Percentiles rank a stretch among this genome's conserved stretches.
phyloP scores from a whole-genome alignment of 257 asterid genomes.

The Solanum piurae region DNA sequence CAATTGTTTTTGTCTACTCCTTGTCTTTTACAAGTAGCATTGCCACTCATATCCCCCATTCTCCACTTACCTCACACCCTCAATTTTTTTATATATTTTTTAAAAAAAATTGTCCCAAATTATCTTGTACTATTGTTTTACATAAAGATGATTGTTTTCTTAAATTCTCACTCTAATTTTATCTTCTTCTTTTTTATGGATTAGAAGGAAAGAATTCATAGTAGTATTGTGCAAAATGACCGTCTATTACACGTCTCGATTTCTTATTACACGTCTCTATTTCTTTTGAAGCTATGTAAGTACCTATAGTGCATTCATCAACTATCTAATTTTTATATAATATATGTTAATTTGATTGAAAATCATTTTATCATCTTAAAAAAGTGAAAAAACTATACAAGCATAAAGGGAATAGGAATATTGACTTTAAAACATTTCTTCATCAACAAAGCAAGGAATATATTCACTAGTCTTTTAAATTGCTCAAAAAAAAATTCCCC shows the following conservation, averaged over 20 bases:
- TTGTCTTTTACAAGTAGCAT: constrained; percentile 18
- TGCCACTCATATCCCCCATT: constrained; percentile 14
- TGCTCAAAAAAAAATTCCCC: neutral
- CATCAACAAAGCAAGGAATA: neutral
- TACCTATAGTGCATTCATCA: neutral
- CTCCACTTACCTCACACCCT: neutral
- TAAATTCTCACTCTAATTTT: neutral
- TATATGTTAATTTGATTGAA: neutral
- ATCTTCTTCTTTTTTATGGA: neutral
- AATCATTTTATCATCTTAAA: neutral
- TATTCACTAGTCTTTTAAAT: constrained; percentile 2
- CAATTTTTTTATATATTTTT: neutral
- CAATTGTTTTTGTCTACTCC: constrained; percentile 29
- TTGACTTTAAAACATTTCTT: neutral
- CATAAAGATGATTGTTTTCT: neutral
- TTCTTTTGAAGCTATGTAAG: neutral
- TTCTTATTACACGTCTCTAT: neutral
- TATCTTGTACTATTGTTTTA: neutral
- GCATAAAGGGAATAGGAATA: neutral
- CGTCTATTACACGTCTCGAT: neutral
- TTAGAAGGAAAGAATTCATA: too few species aligned
- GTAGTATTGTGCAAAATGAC: neutral
- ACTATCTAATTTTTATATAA: neutral
- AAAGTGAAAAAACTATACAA: neutral
- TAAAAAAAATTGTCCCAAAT: neutral